These are phyloP conservation scores for Monosporozyma solicola DNA, from an alignment of 805 yeast species.

Conservation along the genomic window DNA sequence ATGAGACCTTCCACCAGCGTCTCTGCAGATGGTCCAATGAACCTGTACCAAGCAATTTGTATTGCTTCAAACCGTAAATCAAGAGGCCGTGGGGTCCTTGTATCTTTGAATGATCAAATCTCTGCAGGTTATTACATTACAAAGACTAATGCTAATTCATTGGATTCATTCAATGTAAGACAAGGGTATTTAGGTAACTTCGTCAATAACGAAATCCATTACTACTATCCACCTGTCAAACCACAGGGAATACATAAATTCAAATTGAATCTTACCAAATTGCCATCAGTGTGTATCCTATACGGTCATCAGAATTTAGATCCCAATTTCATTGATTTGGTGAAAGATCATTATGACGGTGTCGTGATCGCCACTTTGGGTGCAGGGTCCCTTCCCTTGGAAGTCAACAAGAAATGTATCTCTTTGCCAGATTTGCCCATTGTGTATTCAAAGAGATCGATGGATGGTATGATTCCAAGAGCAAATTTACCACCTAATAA, in stretches of 20 bases:
- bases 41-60: slow-evolving; percentile 58
- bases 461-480: slow-evolving; percentile 62
- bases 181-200: slow-evolving; percentile 66
- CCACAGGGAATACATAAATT: slow-evolving; percentile 44
- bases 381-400: slow-evolving; percentile 53
- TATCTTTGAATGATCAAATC: slow-evolving; percentile 58
- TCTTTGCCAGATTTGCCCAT: slow-evolving; percentile 38
- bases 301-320: slow-evolving; percentile 51
- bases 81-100: slow-evolving; percentile 50
- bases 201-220: slow-evolving; percentile 56
- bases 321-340: slow-evolving; percentile 29
- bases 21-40: slow-evolving; percentile 67
- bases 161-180: slow-evolving; percentile 62
- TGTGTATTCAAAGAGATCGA: slow-evolving; percentile 55
- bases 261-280: slow-evolving; percentile 25
- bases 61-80: slow-evolving; percentile 48
- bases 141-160: slow-evolving; percentile 59
- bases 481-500: slow-evolving; percentile 33
- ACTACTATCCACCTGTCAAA: slow-evolving; percentile 52
- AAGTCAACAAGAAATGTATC: slow-evolving; percentile 39
- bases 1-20: slow-evolving; percentile 68
- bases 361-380: slow-evolving; percentile 63
- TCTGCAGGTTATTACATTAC: slow-evolving; percentile 64
- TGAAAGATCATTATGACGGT: slow-evolving; percentile 43
- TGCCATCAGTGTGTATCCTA: slow-evolving; percentile 41